phyloP scores from a whole-genome alignment of 768 basidiomycete species.

The Infundibulicybe gibba region DNA sequence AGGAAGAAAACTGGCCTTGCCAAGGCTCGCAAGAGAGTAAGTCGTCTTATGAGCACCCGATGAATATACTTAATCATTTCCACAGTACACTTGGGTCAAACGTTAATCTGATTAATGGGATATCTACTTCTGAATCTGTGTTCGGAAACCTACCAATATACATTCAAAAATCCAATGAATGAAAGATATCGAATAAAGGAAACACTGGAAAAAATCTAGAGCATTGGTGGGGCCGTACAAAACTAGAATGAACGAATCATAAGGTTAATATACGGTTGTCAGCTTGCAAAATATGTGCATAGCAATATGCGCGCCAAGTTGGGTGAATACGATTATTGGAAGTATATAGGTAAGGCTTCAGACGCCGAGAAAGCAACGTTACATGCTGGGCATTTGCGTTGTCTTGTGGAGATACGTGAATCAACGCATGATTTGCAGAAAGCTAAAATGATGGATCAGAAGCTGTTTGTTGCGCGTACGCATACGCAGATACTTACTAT shows the following conservation, averaged over 20 bases:
- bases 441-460: conserved; percentile 39
- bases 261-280: no score
- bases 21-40: conserved; percentile 89
- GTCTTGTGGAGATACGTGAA: conserved; percentile 81
- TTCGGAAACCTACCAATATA: no score
- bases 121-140: background rate
- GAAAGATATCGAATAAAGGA: conserved; percentile 4
- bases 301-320: background rate
- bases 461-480: background rate
- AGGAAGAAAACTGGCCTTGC: conserved; percentile 93
- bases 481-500: conserved; percentile 55
- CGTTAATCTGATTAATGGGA: conserved; percentile 44
- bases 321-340: conserved; percentile 34
- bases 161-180: background rate
- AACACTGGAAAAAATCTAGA: background rate
- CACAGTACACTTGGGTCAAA: conserved; percentile 94
- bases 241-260: no score
- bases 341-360: conserved; percentile 60
- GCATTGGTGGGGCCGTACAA: background rate
- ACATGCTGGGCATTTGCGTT: conserved; percentile 93
- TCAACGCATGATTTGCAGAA: conserved; percentile 88
- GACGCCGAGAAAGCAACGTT: conserved; percentile 76
- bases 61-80: conserved; percentile 8
- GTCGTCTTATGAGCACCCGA: conserved; percentile 25
- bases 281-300: no score